Percentiles rank a stretch among this genome's conserved stretches.
phyloP scores from a whole-genome alignment of 2,329 filamentous ascomycete species.

The Ceratocystis albifundus region DNA sequence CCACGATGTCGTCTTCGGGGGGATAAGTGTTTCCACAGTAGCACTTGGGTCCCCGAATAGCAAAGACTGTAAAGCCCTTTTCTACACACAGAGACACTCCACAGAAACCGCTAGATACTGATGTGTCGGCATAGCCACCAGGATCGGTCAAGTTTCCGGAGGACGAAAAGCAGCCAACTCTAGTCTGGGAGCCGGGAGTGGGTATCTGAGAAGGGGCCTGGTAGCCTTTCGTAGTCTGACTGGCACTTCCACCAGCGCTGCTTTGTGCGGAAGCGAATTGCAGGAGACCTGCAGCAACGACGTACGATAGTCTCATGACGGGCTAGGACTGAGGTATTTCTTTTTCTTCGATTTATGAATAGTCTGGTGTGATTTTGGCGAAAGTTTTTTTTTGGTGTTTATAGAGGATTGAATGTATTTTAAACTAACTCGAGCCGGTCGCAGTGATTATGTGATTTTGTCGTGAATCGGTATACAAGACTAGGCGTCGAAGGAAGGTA shows the following conservation, averaged over 20 bases:
- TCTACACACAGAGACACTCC: slow-evolving; percentile 32
- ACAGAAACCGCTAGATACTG: slow-evolving; percentile 36
- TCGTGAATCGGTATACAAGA: background rate
- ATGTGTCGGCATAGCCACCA: slow-evolving; percentile 23
- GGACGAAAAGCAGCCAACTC: slow-evolving; percentile 43
- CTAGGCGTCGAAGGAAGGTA: background rate
- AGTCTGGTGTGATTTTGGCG: background rate
- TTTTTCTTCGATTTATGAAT: background rate
- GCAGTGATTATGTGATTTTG: background rate
- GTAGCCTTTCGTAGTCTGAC: slow-evolving; percentile 27
- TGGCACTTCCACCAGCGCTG: slow-evolving; percentile 5
- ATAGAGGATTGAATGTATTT: background rate
- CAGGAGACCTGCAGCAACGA: slow-evolving; percentile 1
- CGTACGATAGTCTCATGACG: slow-evolving; percentile 22
- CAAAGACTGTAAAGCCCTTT: slow-evolving; percentile 47
- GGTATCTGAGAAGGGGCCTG: slow-evolving; percentile 31
- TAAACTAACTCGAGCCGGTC: background rate
- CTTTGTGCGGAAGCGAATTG: slow-evolving; percentile 10
- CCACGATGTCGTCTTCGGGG: slow-evolving; percentile 40
- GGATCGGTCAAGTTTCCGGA: slow-evolving; percentile 33
- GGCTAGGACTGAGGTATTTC: background rate
- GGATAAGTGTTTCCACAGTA: slow-evolving; percentile 64
- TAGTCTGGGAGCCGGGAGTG: slow-evolving; percentile 31
- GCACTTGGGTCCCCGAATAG: slow-evolving; percentile 51
- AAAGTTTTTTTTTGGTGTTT: background rate